Conservation (phyloP, 345 rosid genomes). For the Cochlearia excelsa region DNA sequence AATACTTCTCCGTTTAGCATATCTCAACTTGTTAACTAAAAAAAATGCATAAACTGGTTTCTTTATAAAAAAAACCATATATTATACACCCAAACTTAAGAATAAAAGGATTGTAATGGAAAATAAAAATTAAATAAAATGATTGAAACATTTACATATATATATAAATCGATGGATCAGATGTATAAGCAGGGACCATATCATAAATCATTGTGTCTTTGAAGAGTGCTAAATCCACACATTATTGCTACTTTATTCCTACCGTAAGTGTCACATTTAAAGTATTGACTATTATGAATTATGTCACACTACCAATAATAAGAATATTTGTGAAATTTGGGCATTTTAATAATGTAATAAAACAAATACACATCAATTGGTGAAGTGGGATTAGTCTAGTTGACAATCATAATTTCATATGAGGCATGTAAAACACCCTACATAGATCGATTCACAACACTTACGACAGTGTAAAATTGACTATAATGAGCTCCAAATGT, state of each 20-base stretch:
- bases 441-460: too few relatives aligned
- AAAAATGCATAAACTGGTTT: neutral
- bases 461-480: too few relatives aligned
- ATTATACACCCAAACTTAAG: neutral
- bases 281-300: slow-evolving; percentile 22
- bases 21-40: slow-evolving; percentile 20
- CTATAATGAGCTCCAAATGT: too few relatives aligned
- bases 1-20: slow-evolving; percentile 22
- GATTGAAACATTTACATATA: too few relatives aligned
- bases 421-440: too few relatives aligned
- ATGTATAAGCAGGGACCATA: slow-evolving; percentile 2
- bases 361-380: neutral
- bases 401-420: too few relatives aligned
- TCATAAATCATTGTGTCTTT: slow-evolving; percentile 28
- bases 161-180: slow-evolving; percentile 3
- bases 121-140: too few relatives aligned
- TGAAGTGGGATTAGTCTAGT: neutral
- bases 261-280: slow-evolving; percentile 20
- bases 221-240: slow-evolving; percentile 18
- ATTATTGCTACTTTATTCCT: neutral
- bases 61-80: neutral
- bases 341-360: neutral
- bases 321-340: slow-evolving; percentile 3
- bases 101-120: slow-evolving; percentile 4
- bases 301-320: slow-evolving; percentile 25